Percentiles rank a stretch among this genome's conserved stretches.
phyloP scores from a whole-genome alignment of 2,329 filamentous ascomycete species.

The Metarhizium album region DNA sequence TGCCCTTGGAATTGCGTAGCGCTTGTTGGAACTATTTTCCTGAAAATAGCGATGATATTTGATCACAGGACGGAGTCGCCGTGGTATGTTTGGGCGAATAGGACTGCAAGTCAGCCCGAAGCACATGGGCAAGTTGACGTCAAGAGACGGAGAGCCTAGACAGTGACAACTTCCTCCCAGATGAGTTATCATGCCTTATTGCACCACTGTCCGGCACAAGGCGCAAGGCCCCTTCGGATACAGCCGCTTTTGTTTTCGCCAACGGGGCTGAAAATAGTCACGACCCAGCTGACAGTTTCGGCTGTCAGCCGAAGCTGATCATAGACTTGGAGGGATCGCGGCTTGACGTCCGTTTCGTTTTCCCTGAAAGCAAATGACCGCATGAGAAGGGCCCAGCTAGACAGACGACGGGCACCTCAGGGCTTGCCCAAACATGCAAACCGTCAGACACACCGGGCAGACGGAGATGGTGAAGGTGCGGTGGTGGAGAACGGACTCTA shows the following conservation, averaged over 20 bases:
- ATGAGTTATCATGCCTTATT: background rate
- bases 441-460: background rate
- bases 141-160: background rate
- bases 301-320: background rate
- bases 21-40: background rate
- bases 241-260: background rate
- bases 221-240: background rate
- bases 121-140: background rate
- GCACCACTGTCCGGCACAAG: background rate
- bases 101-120: background rate
- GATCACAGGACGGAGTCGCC: background rate
- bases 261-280: background rate
- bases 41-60: background rate
- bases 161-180: background rate
- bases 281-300: background rate
- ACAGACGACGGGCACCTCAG: background rate
- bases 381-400: background rate
- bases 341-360: background rate
- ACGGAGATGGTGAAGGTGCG: background rate
- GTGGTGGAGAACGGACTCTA: background rate
- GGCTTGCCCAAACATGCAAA: background rate
- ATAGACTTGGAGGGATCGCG: background rate
- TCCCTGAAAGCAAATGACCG: background rate
- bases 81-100: background rate
- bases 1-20: background rate